These are phyloP conservation scores for Ogataea nakhonphanomensis DNA, from an alignment of 805 yeast species.

Conservation along the genomic window DNA sequence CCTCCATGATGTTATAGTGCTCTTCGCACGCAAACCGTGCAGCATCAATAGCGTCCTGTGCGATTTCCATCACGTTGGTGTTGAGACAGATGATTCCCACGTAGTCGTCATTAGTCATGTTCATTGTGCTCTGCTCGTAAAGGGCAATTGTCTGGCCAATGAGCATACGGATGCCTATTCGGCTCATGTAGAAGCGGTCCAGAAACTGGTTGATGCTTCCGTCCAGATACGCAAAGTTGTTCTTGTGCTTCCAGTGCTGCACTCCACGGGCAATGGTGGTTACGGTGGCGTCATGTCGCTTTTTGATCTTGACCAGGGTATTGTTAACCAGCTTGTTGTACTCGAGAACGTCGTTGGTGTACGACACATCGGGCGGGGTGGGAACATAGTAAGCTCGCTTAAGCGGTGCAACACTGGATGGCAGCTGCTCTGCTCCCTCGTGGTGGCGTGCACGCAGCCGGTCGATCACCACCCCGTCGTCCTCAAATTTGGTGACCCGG, in stretches of 20 bases:
- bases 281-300: constrained; percentile 88
- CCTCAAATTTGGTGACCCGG: constrained; percentile 33
- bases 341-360: constrained; percentile 72
- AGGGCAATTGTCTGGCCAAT: constrained; percentile 93
- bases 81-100: constrained; percentile 88
- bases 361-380: constrained; percentile 52
- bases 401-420: constrained; percentile 1
- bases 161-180: constrained; percentile 90
- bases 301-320: constrained; percentile 66
- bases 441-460: constrained; percentile 18
- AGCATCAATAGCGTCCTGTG: constrained; percentile 84
- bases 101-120: constrained; percentile 56
- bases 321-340: constrained; percentile 69
- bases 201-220: constrained; percentile 74
- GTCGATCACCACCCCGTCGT: constrained; percentile 45
- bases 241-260: constrained; percentile 74
- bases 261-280: constrained; percentile 92
- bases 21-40: constrained; percentile 90
- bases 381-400: constrained; percentile 42
- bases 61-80: constrained; percentile 79
- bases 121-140: constrained; percentile 27
- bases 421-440: constrained; percentile 5
- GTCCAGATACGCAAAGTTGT: constrained; percentile 49
- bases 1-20: constrained; percentile 81
- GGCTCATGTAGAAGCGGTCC: constrained; percentile 83